phyloP scores from a whole-genome alignment of 73 alveolate genomes.

The Tetrahymena malaccensis region DNA sequence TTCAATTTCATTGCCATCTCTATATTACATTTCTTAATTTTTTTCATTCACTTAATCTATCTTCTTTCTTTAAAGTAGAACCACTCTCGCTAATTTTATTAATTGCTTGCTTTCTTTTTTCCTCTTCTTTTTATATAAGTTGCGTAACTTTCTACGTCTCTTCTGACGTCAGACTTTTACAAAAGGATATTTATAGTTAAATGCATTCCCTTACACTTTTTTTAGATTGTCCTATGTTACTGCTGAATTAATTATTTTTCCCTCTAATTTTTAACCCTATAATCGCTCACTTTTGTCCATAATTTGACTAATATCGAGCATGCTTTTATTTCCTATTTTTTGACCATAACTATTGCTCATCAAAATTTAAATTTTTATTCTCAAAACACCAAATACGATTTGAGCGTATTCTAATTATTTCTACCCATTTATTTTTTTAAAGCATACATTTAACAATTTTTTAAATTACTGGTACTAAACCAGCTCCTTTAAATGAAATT shows the following conservation, averaged over 20 bases:
- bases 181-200: neutral
- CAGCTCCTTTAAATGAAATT: too few relatives aligned
- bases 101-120: neutral
- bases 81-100: neutral
- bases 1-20: neutral
- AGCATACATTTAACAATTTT: neutral
- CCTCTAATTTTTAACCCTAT: neutral
- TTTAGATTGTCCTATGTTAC: neutral
- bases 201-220: neutral
- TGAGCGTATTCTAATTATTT: neutral
- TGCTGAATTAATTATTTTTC: neutral
- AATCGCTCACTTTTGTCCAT: neutral
- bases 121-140: neutral
- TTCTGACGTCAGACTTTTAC: neutral
- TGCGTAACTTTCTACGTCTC: neutral
- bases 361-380: neutral
- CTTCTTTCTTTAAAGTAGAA: neutral
- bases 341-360: neutral
- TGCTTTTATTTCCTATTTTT: neutral
- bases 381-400: neutral
- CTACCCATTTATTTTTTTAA: neutral
- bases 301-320: neutral
- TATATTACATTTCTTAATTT: neutral
- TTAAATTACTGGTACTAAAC: neutral
- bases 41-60: neutral